Conservation (phyloP, 2,329 filamentous ascomycete genomes). For the Rachicladosporium sp. region DNA sequence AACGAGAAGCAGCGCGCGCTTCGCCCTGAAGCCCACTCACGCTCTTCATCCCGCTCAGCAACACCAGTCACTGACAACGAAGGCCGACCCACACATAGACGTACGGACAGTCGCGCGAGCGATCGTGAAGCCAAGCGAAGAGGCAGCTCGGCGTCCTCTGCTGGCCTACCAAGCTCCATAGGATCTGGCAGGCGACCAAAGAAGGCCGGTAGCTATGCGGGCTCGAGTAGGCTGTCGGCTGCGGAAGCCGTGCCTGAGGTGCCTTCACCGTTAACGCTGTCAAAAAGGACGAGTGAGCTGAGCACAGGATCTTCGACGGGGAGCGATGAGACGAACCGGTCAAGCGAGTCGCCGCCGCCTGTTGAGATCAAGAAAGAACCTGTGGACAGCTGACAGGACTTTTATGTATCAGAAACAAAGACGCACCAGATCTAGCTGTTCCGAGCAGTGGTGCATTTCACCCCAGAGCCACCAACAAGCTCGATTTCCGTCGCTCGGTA, state of each 20-base stretch:
- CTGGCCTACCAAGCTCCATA: not conserved
- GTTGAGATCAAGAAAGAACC: constrained; percentile 16
- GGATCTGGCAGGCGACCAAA: constrained; percentile 6
- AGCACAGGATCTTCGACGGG: constrained; percentile 2
- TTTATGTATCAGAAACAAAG: too few relatives aligned
- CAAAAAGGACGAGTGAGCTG: constrained; percentile 4
- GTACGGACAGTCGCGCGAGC: constrained; percentile 4
- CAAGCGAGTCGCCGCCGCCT: constrained; percentile 2
- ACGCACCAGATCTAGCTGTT: too few relatives aligned
- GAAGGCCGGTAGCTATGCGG: constrained; percentile 1
- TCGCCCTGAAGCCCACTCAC: constrained; percentile 11
- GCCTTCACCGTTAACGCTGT: constrained; percentile 3
- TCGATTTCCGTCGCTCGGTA: too few relatives aligned
- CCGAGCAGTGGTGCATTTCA: too few relatives aligned
- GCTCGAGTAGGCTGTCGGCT: constrained; percentile 4
- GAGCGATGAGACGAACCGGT: constrained; percentile 3
- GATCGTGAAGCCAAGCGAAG: constrained; percentile 10
- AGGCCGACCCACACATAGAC: not conserved
- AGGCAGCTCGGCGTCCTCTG: constrained; percentile 11
- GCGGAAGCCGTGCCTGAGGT: constrained; percentile 4
- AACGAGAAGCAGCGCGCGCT: constrained; percentile 14
- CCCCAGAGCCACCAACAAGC: too few relatives aligned
- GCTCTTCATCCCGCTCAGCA: constrained; percentile 13
- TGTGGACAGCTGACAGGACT: constrained; percentile 2
- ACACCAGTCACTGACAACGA: constrained; percentile 17